Conservation (phyloP, 1,284 basidiomycete genomes). For the Paramarasmius palmivorus region DNA sequence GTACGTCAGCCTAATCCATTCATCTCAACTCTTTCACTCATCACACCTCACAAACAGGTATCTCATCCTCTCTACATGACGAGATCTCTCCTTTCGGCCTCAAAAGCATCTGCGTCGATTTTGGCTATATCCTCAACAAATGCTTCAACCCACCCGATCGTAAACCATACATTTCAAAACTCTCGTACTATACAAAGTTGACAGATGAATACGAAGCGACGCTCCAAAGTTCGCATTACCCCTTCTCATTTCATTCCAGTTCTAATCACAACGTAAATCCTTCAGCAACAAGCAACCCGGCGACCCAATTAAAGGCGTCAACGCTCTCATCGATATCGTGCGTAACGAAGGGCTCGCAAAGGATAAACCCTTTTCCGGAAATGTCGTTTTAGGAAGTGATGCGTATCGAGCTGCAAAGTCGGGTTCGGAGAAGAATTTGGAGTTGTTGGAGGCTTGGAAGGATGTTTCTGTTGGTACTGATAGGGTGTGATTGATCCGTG, state of each 20-base stretch:
- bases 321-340: conserved; percentile 21
- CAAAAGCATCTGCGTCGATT: conserved; percentile 41
- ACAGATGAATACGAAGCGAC: conserved; percentile 25
- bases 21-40: not conserved
- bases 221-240: conserved; percentile 23
- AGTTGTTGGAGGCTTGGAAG: conserved; percentile 28
- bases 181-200: conserved; percentile 38
- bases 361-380: conserved; percentile 11
- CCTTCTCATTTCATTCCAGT: no score
- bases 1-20: not conserved
- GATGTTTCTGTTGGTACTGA: conserved; percentile 18
- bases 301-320: conserved; percentile 18
- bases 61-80: conserved; percentile 36
- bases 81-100: conserved; percentile 45
- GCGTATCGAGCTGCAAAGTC: conserved; percentile 18
- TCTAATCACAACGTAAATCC: not conserved
- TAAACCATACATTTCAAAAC: conserved; percentile 29
- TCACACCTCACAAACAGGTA: conserved; percentile 19
- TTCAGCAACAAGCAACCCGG: conserved; percentile 19
- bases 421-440: conserved; percentile 16
- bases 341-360: conserved; percentile 17
- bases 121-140: conserved; percentile 43
- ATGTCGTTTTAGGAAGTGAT: conserved; percentile 27
- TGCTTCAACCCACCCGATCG: conserved; percentile 34
- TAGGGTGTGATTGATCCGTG: not conserved